A percentile compares a stretch with the other conserved stretches of the same genome.
phyloP scores from a whole-genome alignment of 257 asterid species.

The Ballota nigra region DNA sequence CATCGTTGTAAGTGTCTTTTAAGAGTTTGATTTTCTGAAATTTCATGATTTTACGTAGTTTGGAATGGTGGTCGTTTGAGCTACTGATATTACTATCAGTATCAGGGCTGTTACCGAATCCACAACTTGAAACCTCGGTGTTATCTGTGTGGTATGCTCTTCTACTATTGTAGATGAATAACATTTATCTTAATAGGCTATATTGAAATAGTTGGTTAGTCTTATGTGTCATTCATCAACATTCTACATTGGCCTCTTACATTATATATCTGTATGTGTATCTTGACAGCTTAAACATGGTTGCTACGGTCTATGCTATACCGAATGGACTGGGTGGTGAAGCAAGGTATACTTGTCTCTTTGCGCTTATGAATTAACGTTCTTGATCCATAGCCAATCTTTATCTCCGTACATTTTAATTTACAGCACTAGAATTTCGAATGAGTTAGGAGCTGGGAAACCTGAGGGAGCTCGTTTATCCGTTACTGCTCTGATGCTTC shows the following conservation, averaged over 20 bases:
- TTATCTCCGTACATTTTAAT: neutral
- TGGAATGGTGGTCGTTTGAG: constrained; percentile 92
- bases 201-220: neutral
- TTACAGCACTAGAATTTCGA: constrained; percentile 81
- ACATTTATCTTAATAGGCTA: neutral
- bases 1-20: neutral
- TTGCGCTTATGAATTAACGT: neutral
- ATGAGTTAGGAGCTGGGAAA: constrained; percentile 75
- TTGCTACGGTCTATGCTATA: constrained; percentile 57
- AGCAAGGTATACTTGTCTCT: constrained; percentile 50
- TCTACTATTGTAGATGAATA: neutral
- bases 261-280: too few relatives aligned
- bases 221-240: neutral
- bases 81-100: constrained; percentile 66
- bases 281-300: constrained; percentile 49
- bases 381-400: neutral
- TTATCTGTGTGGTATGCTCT: constrained; percentile 69
- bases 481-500: constrained; percentile 49
- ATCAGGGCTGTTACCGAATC: constrained; percentile 80
- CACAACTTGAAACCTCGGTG: constrained; percentile 87
- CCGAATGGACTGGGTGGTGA: constrained; percentile 74
- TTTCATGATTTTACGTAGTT: constrained; percentile 37
- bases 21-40: neutral
- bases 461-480: constrained; percentile 59
- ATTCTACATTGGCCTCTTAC: too few relatives aligned